A percentile compares a stretch with the other conserved stretches of the same genome.
These are phyloP conservation scores for Halophytophthora batemanensis DNA, from an alignment of 352 stramenopile species.

Conservation along the genomic window DNA sequence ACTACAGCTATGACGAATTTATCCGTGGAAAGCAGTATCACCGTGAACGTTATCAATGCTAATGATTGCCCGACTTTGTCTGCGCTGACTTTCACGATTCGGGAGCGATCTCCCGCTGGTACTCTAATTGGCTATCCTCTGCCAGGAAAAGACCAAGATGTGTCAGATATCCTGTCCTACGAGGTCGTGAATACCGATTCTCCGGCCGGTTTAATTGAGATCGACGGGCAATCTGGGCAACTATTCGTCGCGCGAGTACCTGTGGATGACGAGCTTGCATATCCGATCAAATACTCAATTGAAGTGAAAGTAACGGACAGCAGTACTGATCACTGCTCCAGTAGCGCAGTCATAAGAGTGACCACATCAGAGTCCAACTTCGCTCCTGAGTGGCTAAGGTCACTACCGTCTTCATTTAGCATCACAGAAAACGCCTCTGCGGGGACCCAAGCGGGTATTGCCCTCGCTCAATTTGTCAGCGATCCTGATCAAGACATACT, in stretches of 20 bases:
- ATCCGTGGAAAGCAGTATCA: conserved; percentile 18
- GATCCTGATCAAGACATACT: conserved; percentile 47
- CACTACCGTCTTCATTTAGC: conserved; percentile 23
- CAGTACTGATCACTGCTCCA: conserved; percentile 24
- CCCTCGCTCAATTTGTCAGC: conserved; percentile 23
- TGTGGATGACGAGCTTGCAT: conserved; percentile 31
- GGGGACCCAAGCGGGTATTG: conserved; percentile 20
- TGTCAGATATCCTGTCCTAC: conserved; percentile 45
- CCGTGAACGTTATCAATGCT: conserved; percentile 35
- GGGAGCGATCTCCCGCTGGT: conserved; percentile 24
- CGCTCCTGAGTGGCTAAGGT: conserved; percentile 34
- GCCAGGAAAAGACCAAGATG: conserved; percentile 49
- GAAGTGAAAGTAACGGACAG: conserved; percentile 42
- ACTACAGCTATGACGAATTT: conserved; percentile 32
- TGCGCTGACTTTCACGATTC: conserved; percentile 37
- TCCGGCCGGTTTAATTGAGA: conserved; percentile 29
- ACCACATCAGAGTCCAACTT: conserved; percentile 51
- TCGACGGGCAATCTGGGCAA: conserved; percentile 48
- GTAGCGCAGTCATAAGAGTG: conserved; percentile 17
- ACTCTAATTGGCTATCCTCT: conserved; percentile 51
- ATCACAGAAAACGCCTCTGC: conserved; percentile 40
- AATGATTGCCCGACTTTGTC: conserved; percentile 58
- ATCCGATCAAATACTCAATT: conserved; percentile 28
- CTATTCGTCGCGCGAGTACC: conserved; percentile 31
- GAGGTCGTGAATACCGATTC: conserved; percentile 23